A percentile compares a stretch with the other conserved stretches of the same genome.
Evolutionary conservation across 306 rosid genomes (phyloP).

Genomic region (Boehmeria nivea): DNA sequence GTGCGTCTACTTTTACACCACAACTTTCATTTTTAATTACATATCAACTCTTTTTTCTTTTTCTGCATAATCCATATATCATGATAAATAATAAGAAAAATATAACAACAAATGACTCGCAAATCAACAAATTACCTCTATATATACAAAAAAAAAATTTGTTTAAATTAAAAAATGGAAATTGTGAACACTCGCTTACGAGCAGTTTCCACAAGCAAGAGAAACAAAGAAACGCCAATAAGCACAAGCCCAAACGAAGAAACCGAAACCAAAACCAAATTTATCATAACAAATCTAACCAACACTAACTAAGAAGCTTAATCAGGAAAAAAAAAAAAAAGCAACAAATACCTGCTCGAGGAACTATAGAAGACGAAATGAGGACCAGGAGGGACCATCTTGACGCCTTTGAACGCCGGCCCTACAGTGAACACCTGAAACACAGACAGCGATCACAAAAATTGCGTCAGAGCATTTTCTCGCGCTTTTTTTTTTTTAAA

Average conservation of each 20-base stretch:
- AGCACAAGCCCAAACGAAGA: too few species aligned
- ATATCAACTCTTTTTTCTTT: too few species aligned
- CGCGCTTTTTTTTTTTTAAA: not conserved
- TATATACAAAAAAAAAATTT: too few species aligned
- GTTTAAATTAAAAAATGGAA: too few species aligned
- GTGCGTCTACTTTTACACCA: too few species aligned
- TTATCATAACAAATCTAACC: not conserved
- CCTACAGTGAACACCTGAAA: slow-evolving; percentile 68
- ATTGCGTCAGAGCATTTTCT: not conserved
- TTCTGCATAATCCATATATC: too few species aligned
- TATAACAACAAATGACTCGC: not conserved
- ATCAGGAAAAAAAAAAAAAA: not conserved
- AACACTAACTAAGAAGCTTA: not conserved
- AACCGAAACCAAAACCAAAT: not conserved
- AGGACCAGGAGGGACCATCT: slow-evolving; percentile 90
- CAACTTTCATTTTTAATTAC: too few species aligned
- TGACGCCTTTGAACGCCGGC: slow-evolving; percentile 78
- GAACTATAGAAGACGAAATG: slow-evolving; percentile 87
- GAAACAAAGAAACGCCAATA: too few species aligned
- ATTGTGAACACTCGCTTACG: too few species aligned
- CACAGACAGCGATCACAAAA: not conserved
- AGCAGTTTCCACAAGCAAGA: too few species aligned
- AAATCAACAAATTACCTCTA: too few species aligned
- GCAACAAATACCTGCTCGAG: slow-evolving; percentile 55
- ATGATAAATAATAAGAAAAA: not conserved